phyloP scores from a whole-genome alignment of 1,284 basidiomycete genomes.

The Xerocomus amazonicus region DNA sequence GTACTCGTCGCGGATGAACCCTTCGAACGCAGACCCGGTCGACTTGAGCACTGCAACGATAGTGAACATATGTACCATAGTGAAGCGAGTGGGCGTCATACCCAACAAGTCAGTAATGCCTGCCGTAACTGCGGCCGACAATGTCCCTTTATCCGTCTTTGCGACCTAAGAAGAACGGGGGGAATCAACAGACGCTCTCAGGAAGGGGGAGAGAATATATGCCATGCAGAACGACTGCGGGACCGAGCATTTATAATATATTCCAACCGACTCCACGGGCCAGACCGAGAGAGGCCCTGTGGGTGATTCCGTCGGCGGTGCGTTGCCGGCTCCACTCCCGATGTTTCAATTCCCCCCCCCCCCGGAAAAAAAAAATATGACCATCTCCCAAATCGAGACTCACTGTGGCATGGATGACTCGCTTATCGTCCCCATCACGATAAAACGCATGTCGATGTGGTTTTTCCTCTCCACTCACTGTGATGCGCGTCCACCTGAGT shows the following conservation, averaged over 20 bases:
- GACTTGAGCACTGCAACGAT: slow-evolving; percentile 75
- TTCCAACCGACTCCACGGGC: slow-evolving; percentile 23
- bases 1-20: slow-evolving; percentile 83
- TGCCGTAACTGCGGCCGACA: slow-evolving; percentile 59
- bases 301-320: slow-evolving; percentile 15
- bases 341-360: slow-evolving; percentile 8
- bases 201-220: neutral
- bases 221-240: neutral
- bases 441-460: slow-evolving; percentile 81
- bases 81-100: slow-evolving; percentile 32
- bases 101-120: slow-evolving; percentile 80
- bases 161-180: slow-evolving; percentile 47
- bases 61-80: neutral
- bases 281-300: slow-evolving; percentile 13
- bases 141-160: slow-evolving; percentile 53
- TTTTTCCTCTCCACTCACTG: slow-evolving; percentile 44
- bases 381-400: slow-evolving; percentile 17
- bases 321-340: slow-evolving; percentile 21
- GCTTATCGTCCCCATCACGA: slow-evolving; percentile 89
- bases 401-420: slow-evolving; percentile 63
- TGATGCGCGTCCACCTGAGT: slow-evolving; percentile 85
- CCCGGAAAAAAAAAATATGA: neutral
- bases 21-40: slow-evolving; percentile 82
- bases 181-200: no score
- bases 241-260: slow-evolving; percentile 12